A percentile compares a stretch with the other conserved stretches of the same genome.
Conservation (phyloP, 176 grass and related monocot species). For the Ensete ventricosum region DNA sequence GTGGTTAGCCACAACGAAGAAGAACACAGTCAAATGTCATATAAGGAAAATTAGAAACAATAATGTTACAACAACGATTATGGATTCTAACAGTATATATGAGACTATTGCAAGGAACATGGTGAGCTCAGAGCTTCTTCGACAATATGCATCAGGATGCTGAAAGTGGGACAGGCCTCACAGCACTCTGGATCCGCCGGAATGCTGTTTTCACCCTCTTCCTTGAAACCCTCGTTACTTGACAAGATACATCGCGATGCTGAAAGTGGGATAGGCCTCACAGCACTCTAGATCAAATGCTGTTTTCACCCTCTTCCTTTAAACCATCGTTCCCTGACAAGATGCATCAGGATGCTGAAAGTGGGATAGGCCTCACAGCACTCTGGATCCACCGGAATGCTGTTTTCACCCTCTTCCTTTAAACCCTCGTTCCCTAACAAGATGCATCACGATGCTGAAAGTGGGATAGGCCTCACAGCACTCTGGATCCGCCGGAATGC, state of each 20-base stretch:
- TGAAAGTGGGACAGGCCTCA: constrained; percentile 58
- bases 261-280: constrained; percentile 59
- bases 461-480: constrained; percentile 65
- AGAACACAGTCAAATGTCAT: too few species aligned
- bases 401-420: constrained; percentile 57
- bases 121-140: too few species aligned
- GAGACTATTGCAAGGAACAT: too few species aligned
- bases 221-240: too few species aligned
- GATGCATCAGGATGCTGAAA: constrained; percentile 31
- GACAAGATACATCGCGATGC: constrained; percentile 19
- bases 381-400: constrained; percentile 61
- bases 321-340: neutral
- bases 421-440: neutral
- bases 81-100: too few species aligned
- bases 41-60: too few species aligned
- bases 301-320: constrained; percentile 57
- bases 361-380: constrained; percentile 65
- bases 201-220: constrained; percentile 51
- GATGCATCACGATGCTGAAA: constrained; percentile 31
- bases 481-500: constrained; percentile 62
- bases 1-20: too few species aligned
- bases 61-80: too few species aligned
- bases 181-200: constrained; percentile 46
- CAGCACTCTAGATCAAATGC: constrained; percentile 56
- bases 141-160: constrained; percentile 25